phyloP scores from a whole-genome alignment of 2,329 filamentous ascomycete species.

The Fusarium camptoceras region DNA sequence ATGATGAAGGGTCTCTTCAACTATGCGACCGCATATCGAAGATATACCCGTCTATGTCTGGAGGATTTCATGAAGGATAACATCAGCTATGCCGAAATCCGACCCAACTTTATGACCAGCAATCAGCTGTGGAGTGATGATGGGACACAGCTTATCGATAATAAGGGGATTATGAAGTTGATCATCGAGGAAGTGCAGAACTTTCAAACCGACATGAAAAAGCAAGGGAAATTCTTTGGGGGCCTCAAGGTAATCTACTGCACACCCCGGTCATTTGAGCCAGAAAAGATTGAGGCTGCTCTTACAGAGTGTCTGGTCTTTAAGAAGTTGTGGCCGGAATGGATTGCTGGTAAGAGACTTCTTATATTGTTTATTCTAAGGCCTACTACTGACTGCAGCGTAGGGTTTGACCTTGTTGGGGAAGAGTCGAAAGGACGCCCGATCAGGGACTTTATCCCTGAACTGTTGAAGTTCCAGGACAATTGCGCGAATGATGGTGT shows the following conservation, averaged over 20 bases:
- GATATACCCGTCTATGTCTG: slow-evolving; percentile 70
- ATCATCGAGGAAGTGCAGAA: slow-evolving; percentile 66
- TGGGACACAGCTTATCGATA: slow-evolving; percentile 63
- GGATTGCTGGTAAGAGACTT: slow-evolving; percentile 70
- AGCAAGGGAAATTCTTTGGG: slow-evolving; percentile 60
- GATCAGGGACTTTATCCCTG: slow-evolving; percentile 64
- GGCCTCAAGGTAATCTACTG: slow-evolving; percentile 80
- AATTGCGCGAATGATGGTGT: slow-evolving; percentile 61
- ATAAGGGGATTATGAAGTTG: slow-evolving; percentile 69
- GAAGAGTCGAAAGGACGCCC: slow-evolving; percentile 73
- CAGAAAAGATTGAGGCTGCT: slow-evolving; percentile 60
- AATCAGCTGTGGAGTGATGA: slow-evolving; percentile 72
- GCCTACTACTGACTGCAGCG: neutral
- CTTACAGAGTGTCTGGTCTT: slow-evolving; percentile 72
- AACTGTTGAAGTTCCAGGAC: slow-evolving; percentile 68
- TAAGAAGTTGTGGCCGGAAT: slow-evolving; percentile 65
- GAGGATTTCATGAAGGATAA: slow-evolving; percentile 72
- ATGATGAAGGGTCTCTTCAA: slow-evolving; percentile 80
- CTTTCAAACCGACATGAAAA: slow-evolving; percentile 56
- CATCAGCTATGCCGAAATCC: slow-evolving; percentile 78
- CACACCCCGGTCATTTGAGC: slow-evolving; percentile 71
- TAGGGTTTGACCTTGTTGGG: slow-evolving; percentile 77
- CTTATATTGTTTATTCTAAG: neutral
- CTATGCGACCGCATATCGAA: slow-evolving; percentile 71
- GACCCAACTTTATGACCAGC: slow-evolving; percentile 74